Evolutionary conservation across 768 basidiomycete species (phyloP), one percentile per base, ranked within the genome.

Genomic region (Suillus clintonianus): DNA sequence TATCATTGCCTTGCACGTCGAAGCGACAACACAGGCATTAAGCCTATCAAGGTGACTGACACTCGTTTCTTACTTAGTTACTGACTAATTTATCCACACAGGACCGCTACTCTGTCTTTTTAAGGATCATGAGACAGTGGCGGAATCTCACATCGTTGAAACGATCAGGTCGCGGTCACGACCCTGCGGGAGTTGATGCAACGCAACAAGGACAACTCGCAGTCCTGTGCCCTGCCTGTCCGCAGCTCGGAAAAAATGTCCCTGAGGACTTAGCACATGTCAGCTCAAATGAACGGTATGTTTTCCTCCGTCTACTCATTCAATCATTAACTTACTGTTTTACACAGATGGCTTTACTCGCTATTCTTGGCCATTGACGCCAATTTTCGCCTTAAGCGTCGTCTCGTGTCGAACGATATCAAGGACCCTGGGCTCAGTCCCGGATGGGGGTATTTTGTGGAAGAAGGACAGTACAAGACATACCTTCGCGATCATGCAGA

Each of bases 221-320:
- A 0, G 63, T 78, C 1, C 60, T 64, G 5, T 80, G 78, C 57
- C 75, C 75, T 4, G 75, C 76, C 4, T 81, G 79, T 62, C 80
- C 78, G 1, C 72, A 73, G 0, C 74, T 73, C 0, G 72, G 65
- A 0, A 65, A 71, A 0, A 79, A 79, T 63, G 58, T 80, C 2
- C 71, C 70, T 0, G 51, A 59, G 1, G 65, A 67, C 34, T 78
- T 47, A 47, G 22, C 45, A 47, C 22, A 47, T 47, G 45, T 47
- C 45, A 47, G 22, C n/a, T 24, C 45, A 47, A 47, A 47, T 24
- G 22, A 47, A 47, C 22, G 22, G 45, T 47, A 24, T 47, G n/a
- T 47, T 47, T 47, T 22, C 45, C 45, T 22, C 22, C 5, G 22
- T 47, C 22, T 47, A 47, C 45, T 47, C 45, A 47, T 47, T 24